Percentiles rank a stretch among this genome's conserved stretches.
Conservation (phyloP, 1,284 basidiomycete species). For the Abortiporus biennis region DNA sequence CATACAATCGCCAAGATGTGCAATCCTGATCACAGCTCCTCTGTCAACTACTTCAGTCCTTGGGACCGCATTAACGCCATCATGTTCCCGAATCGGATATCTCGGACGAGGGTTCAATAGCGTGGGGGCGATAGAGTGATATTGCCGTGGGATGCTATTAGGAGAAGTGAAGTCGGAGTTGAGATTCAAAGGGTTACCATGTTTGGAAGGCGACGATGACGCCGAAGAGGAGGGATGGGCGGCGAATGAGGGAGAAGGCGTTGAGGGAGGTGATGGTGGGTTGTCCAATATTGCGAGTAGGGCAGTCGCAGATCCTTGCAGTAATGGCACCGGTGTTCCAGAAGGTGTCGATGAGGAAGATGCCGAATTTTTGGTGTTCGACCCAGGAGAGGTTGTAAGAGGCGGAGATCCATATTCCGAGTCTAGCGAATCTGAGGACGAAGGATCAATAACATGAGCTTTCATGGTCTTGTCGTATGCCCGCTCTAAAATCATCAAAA, state of each 20-base stretch:
- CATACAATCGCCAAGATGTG: constrained; percentile 91
- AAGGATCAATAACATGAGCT: constrained; percentile 31
- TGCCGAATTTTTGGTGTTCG: background rate
- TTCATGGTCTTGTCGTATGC: constrained; percentile 61
- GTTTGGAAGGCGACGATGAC: constrained; percentile 5
- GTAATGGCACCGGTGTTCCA: constrained; percentile 21
- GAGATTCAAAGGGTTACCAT: too few species aligned
- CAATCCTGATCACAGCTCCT: constrained; percentile 79
- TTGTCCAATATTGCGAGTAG: constrained; percentile 62
- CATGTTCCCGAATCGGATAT: too few species aligned
- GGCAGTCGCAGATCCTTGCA: constrained; percentile 64
- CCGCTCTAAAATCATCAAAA: constrained; percentile 58
- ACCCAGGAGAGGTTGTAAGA: constrained; percentile 1
- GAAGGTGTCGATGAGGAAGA: constrained; percentile 7
- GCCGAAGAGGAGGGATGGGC: constrained; percentile 4
- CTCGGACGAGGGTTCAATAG: background rate
- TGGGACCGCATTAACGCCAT: too few species aligned
- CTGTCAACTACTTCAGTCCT: constrained; percentile 24
- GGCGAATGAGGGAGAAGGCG: constrained; percentile 4
- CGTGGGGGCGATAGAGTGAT: background rate
- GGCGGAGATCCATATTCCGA: background rate
- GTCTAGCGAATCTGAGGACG: background rate
- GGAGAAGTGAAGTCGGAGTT: too few species aligned
- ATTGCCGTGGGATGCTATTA: constrained; percentile 3
- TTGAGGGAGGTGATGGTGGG: constrained; percentile 19